Base-by-base conservation (phyloP, 139 green algal genomes). In the Picochlorum sp. region DNA sequence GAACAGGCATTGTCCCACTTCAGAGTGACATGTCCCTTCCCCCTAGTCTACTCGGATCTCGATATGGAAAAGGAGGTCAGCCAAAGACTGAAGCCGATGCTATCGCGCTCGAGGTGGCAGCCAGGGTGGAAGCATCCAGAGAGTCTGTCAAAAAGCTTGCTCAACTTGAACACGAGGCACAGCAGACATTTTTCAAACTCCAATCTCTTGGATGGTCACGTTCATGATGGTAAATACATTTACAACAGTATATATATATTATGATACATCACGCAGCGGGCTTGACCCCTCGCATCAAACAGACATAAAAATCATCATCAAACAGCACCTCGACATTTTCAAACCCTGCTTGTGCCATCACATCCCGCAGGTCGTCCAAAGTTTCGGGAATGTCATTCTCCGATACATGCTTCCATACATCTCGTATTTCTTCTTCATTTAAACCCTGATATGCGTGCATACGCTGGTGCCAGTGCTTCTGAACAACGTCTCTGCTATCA, bases 21-120 rank as follows among this genome's bases (percentile, higher is more conserved):
- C 49, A 31, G 3, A 56, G 77, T 2, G 84, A 92, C 70, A 41
- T 92, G 26, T 73, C 30, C 4, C 73, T 92, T 52, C 86, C 86
- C 1, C 49, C 45, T 2, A 57, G 74, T 24, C 37, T 54, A 13
- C 44, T 47, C 21, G 61, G 47, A 37, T 71, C 77, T 57, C 70
- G 71, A 23, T 65, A 79, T 50, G 49, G 26, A 41, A 63, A 65
- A 69, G 69, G 14, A 28, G 24, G n/a, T 2, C 15, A 50, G 10
- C 24, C 45, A 38, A 26, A 20, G 13, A 16, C 28, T 13, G 49
- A 38, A 51, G 37, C 8, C 10, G 56, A 51, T n/a, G 10, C 13
- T 23, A 44, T 41, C 41, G 26, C 57, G 20, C 54, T 67, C 28
- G 66, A 79, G 24, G 47, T 67, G 15, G 23, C 45, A 28, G 62